Conservation (phyloP, 2,329 filamentous ascomycete species). For the Zymoseptoria passerinii region DNA sequence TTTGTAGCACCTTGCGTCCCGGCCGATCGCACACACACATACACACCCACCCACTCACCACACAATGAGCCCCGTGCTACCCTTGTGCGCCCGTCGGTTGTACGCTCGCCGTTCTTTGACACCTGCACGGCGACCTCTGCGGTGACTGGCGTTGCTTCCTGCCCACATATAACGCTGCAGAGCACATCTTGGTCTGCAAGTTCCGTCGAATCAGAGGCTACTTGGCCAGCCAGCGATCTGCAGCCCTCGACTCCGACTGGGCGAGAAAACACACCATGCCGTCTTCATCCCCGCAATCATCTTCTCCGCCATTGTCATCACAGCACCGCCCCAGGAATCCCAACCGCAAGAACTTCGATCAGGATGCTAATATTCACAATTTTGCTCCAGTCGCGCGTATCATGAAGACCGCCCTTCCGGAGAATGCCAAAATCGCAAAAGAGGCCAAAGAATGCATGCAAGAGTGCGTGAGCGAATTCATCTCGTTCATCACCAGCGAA, state of each 20-base stretch:
- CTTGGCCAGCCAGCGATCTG: constrained; percentile 28
- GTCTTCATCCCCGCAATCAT: constrained; percentile 32
- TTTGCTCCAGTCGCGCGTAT: constrained; percentile 95
- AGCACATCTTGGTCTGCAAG: constrained; percentile 40
- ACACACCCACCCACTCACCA: background rate
- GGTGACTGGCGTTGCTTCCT: constrained; percentile 22
- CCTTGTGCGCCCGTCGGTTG: constrained; percentile 23
- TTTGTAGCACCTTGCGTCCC: constrained; percentile 21
- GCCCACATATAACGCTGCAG: constrained; percentile 34
- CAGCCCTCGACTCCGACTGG: constrained; percentile 25
- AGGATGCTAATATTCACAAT: constrained; percentile 90
- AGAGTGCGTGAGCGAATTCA: constrained; percentile 99
- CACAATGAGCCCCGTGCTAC: constrained; percentile 14
- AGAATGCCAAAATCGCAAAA: constrained; percentile 94
- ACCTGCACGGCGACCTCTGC: constrained; percentile 26
- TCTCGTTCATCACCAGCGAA: constrained; percentile 99
- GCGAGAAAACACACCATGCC: constrained; percentile 35
- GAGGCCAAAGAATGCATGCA: constrained; percentile 99
- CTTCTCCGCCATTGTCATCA: constrained; percentile 21
- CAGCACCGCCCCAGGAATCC: constrained; percentile 21
- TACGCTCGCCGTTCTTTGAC: constrained; percentile 23
- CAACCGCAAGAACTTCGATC: constrained; percentile 34
- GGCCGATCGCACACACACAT: background rate
- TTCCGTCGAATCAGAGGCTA: constrained; percentile 39
- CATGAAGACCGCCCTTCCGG: constrained; percentile 95